These are phyloP conservation scores for Rhizopus delemar DNA, from an alignment of 371 early-diverging fungal genomes.

Conservation along the genomic window DNA sequence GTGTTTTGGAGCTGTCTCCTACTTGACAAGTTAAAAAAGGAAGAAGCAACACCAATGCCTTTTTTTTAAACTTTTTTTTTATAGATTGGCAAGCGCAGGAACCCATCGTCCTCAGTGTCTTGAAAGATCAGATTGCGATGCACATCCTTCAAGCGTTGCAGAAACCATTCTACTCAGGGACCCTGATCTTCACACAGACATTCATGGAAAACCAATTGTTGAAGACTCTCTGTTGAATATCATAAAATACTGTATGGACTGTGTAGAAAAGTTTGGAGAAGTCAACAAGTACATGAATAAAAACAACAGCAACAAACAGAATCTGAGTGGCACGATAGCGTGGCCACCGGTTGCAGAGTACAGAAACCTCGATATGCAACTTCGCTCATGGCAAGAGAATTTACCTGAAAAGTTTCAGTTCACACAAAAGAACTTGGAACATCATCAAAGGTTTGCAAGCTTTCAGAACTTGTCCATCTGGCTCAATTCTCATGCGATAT, in stretches of 20 bases:
- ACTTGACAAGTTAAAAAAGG: slow-evolving; percentile 42
- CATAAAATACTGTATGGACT: slow-evolving; percentile 31
- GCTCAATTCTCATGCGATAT: slow-evolving; percentile 42
- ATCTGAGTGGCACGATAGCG: slow-evolving; percentile 23
- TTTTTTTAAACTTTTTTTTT: not conserved
- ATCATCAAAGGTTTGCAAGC: slow-evolving; percentile 36
- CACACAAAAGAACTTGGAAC: slow-evolving; percentile 28
- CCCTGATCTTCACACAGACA: slow-evolving; percentile 23
- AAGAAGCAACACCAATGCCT: not conserved
- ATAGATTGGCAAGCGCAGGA: slow-evolving; percentile 49
- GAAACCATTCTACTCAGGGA: slow-evolving; percentile 47
- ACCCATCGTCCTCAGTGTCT: slow-evolving; percentile 61
- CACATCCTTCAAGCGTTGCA: slow-evolving; percentile 50
- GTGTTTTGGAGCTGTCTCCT: slow-evolving; percentile 62
- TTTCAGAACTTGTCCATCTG: slow-evolving; percentile 32
- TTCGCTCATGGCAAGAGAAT: slow-evolving; percentile 40
- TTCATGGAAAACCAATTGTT: slow-evolving; percentile 22
- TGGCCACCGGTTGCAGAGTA: slow-evolving; percentile 59
- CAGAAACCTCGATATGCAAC: slow-evolving; percentile 45
- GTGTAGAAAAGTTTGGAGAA: slow-evolving; percentile 45
- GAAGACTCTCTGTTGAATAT: slow-evolving; percentile 42
- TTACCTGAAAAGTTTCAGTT: slow-evolving; percentile 40
- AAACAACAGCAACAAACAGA: slow-evolving; percentile 35
- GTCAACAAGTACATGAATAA: slow-evolving; percentile 55
- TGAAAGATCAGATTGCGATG: slow-evolving; percentile 56